Evolutionary conservation across 2,329 filamentous ascomycete genomes (phyloP), one percentile per base, ranked within the genome.

Genomic region (Aspergillus fructus): DNA sequence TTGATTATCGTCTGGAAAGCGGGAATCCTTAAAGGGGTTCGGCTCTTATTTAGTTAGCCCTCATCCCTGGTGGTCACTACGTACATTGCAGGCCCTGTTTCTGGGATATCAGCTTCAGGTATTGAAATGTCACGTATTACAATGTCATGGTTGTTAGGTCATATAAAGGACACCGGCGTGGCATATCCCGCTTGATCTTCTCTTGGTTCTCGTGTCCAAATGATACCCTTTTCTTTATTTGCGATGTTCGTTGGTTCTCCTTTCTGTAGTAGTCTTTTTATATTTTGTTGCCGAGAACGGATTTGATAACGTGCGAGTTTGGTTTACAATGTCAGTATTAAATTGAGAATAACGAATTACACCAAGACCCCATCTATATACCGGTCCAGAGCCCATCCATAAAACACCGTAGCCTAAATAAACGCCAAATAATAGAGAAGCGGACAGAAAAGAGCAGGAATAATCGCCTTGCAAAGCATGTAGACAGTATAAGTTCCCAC

Each of bases 1-100:
- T 78, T 52, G 75, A 78, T 51, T 78, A 76, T 67, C 71, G 71
- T 17, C 60, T 71, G 24, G 74, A 75, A 51, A 66, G 68, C 55
- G 62, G 65, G 7, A 55, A 59, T 50, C 52, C 19, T 13, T 50
- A 15, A n/a, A n/a, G 12, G 0, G 5, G 5, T 13, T 23, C 13
- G 37, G 56, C n/a, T 17, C 24, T 30, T 30, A 7, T 47, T 17
- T 34, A 45, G 40, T 24, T 19, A 33, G 46, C 15, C 34, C 12
- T 37, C 12, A 5, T 37, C 34, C 34, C 15, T 3, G 13, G 12
- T 37, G 34, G 34, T 15, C 27, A 30, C 27, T 9, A 30, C 27
- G 27, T 30, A 30, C 15, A n/a, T 37, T 37, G 12, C 6, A 15
- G 34, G 4, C 15, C 34, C 34, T 37, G 5, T 37, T 37, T 37